These are phyloP conservation scores for Viridothelium virens DNA, from an alignment of 495 filamentous ascomycete genomes.

Conservation along the genomic window DNA sequence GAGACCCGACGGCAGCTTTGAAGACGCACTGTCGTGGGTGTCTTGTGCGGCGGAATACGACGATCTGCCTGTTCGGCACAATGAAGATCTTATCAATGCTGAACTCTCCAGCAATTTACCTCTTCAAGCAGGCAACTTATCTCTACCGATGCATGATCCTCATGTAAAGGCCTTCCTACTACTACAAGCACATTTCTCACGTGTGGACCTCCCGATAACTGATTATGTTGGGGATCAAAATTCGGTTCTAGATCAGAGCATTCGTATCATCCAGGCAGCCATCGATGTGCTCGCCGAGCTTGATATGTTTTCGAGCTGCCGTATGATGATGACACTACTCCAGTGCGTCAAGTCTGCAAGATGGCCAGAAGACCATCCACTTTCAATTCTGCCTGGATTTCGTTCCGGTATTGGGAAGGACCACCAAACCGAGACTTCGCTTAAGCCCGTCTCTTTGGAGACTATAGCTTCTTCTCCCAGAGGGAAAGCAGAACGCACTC, in stretches of 20 bases:
- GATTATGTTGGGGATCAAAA: constrained; percentile 96
- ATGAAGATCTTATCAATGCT: constrained; percentile 95
- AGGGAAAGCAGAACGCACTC: constrained; percentile 24
- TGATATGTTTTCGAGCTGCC: constrained; percentile 63
- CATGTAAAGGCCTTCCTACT: constrained; percentile 95
- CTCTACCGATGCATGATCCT: constrained; percentile 92
- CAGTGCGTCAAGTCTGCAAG: constrained; percentile 86
- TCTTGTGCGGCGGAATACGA: constrained; percentile 90
- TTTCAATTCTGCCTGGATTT: constrained; percentile 78
- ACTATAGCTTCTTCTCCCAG: constrained; percentile 42
- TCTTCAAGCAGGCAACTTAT: constrained; percentile 57
- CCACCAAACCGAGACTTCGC: constrained; percentile 32
- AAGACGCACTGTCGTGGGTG: constrained; percentile 89
- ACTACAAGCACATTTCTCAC: constrained; percentile 88
- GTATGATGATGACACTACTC: constrained; percentile 74
- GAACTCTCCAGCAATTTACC: constrained; percentile 79
- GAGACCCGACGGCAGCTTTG: constrained; percentile 68
- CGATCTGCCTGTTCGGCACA: constrained; percentile 96
- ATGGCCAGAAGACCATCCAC: constrained; percentile 76
- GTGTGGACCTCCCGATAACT: constrained; percentile 84
- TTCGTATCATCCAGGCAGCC: constrained; percentile 86
- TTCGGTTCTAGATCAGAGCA: constrained; percentile 76
- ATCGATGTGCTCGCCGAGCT: constrained; percentile 94
- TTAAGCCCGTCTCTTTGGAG: constrained; percentile 31
- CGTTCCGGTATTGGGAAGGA: constrained; percentile 39